Conservation (phyloP, 768 basidiomycete species). For the Pulveroboletus sp. region DNA sequence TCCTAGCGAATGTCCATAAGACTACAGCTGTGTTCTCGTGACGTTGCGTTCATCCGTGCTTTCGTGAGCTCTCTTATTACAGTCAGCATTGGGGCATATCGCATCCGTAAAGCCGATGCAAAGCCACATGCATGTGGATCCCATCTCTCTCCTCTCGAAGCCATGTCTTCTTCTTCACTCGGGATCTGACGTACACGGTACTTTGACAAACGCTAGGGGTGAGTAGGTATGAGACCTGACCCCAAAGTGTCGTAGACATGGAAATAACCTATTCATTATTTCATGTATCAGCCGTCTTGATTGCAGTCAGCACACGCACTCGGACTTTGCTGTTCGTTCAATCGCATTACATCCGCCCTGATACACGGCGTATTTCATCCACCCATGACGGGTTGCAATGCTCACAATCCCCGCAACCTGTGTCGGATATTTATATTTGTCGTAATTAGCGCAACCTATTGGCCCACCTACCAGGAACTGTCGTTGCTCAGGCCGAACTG, state of each 20-base stretch:
- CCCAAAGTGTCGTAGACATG: slow-evolving; percentile 39
- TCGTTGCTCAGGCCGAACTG: slow-evolving; percentile 17
- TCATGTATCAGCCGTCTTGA: not conserved
- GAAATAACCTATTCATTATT: slow-evolving; percentile 26
- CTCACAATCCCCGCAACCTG: slow-evolving; percentile 38
- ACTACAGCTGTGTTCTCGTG: not conserved
- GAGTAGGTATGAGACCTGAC: slow-evolving; percentile 34
- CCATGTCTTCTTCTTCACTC: not conserved
- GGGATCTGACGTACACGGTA: not conserved
- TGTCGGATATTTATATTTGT: not conserved
- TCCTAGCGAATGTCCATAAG: slow-evolving; percentile 4
- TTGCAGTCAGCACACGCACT: slow-evolving; percentile 11
- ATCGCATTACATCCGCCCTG: slow-evolving; percentile 47
- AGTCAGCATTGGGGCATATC: slow-evolving; percentile 4
- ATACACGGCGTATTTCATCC: slow-evolving; percentile 41
- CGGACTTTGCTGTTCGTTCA: slow-evolving; percentile 36
- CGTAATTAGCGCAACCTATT: too few relatives aligned
- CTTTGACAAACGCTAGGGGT: slow-evolving; percentile 9
- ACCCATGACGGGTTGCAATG: slow-evolving; percentile 35
- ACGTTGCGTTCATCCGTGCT: slow-evolving; percentile 1
- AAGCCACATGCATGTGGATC: slow-evolving; percentile 9
- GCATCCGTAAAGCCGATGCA: slow-evolving; percentile 3
- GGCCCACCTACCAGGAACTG: not conserved
- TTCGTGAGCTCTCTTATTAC: slow-evolving; percentile 11
- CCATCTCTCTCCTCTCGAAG: slow-evolving; percentile 8